phyloP scores from a whole-genome alignment of 345 rosid genomes.

The Aethionema arabicum region DNA sequence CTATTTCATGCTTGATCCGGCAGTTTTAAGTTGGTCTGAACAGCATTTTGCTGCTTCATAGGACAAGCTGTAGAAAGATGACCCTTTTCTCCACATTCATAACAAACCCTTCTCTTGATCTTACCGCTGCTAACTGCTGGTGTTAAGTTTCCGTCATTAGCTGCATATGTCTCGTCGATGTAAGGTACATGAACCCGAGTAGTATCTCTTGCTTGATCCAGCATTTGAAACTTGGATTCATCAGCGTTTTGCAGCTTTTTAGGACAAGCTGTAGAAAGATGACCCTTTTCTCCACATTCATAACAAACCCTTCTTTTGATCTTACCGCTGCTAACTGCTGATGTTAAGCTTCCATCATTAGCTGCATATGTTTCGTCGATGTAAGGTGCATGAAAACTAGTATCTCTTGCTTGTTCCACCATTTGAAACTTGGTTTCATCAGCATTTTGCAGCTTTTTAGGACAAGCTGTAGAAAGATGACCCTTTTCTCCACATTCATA shows the following conservation, averaged over 20 bases:
- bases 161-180: slow-evolving; percentile 26
- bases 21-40: slow-evolving; percentile 35
- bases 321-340: slow-evolving; percentile 49
- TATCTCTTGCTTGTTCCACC: slow-evolving; percentile 56
- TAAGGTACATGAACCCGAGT: neutral
- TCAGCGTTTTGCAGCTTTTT: slow-evolving; percentile 43
- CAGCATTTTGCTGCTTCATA: slow-evolving; percentile 42
- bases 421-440: slow-evolving; percentile 31
- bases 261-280: slow-evolving; percentile 75
- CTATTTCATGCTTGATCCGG: slow-evolving; percentile 49
- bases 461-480: slow-evolving; percentile 76
- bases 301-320: slow-evolving; percentile 73
- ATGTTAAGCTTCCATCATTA: slow-evolving; percentile 26
- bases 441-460: slow-evolving; percentile 46
- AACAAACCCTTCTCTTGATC: slow-evolving; percentile 70
- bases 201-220: slow-evolving; percentile 54
- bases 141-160: slow-evolving; percentile 26
- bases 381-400: slow-evolving; percentile 20
- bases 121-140: slow-evolving; percentile 45
- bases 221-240: slow-evolving; percentile 33
- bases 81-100: slow-evolving; percentile 76
- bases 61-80: slow-evolving; percentile 76
- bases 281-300: slow-evolving; percentile 79
- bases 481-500: slow-evolving; percentile 82
- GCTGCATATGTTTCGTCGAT: slow-evolving; percentile 3